Base-by-base conservation (phyloP, 305 asterid species). In the Ajuga reptans region DNA sequence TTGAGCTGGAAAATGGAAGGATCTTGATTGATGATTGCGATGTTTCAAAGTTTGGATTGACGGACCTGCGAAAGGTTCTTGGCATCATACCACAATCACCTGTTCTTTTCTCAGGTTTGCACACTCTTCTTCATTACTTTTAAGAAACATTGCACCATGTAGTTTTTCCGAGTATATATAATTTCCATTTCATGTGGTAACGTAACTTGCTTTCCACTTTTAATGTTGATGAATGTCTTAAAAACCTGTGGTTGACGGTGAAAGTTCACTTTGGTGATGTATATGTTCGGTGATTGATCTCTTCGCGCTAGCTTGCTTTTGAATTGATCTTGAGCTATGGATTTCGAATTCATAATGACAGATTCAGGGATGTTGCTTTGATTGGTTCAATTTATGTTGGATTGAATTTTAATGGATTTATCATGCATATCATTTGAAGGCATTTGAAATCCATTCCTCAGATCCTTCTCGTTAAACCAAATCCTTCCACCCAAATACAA, bases 81-180 rank as follows among this genome's bases (percentile, higher is more conserved):
- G 88, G 97, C 68, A 89, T 91, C 82, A 91, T 91, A 68, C 97
- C 97, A 37, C 97, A 89, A 72, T 62, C 93, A 7, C 97, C 97
- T 3, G 97, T 91, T 79, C 96, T 91, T 71, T 91, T 91, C 87
- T 91, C 97, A 73, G 97, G 97, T 91, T 77, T 61, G 69, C 33
- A 31, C 4, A 31, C 36, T 4, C 31, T 27, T 27, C 3, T 27
- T 1, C 31, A 27, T 27, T 27, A 27, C 3, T 27, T n/a, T n/a
- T n/a, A n/a, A n/a, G n/a, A n/a, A n/a, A n/a, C n/a, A n/a, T n/a
- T n/a, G n/a, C n/a, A n/a, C n/a, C n/a, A n/a, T n/a, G n/a, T n/a
- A n/a, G n/a, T n/a, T n/a, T n/a, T n/a, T n/a, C n/a, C n/a, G n/a
- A n/a, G n/a, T n/a, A n/a, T n/a, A n/a, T n/a, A n/a, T n/a, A 27